Percentiles rank a stretch among this genome's conserved stretches.
These are phyloP conservation scores for Solanum verrucosum DNA, from an alignment of 257 asterid genomes.

Conservation along the genomic window DNA sequence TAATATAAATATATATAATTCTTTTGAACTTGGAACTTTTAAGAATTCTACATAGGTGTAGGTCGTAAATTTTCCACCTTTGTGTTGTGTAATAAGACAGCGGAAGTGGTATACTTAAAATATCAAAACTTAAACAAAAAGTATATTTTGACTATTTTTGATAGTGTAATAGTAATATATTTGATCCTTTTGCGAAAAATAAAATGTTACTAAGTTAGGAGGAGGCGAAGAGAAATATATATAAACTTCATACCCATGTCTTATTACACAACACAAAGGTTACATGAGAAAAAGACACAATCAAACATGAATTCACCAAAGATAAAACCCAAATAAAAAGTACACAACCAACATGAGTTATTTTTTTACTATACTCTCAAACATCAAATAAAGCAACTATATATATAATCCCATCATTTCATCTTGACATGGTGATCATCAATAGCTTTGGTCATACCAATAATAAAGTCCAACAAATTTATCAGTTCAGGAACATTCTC, in stretches of 20 bases:
- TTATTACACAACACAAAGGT: neutral
- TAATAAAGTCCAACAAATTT: neutral
- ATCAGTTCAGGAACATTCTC: neutral
- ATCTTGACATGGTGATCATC: neutral
- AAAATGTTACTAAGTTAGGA: neutral
- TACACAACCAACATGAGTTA: neutral
- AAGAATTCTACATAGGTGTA: too few relatives aligned
- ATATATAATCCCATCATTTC: neutral
- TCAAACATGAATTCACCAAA: neutral
- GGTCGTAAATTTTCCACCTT: too few relatives aligned
- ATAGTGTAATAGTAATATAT: too few relatives aligned
- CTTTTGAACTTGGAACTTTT: too few relatives aligned
- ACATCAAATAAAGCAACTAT: neutral
- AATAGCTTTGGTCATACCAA: neutral
- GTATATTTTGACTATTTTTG: neutral
- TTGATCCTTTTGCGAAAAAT: neutral
- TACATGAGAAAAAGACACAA: neutral
- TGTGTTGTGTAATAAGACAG: too few relatives aligned
- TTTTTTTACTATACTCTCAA: neutral
- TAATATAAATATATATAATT: too few relatives aligned
- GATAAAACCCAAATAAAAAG: neutral
- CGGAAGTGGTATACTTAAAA: too few relatives aligned
- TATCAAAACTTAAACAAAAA: too few relatives aligned
- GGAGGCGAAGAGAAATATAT: neutral
- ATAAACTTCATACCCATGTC: neutral